These are phyloP conservation scores for Ustilago trichophora DNA, from an alignment of 1,284 basidiomycete species.

Conservation along the genomic window DNA sequence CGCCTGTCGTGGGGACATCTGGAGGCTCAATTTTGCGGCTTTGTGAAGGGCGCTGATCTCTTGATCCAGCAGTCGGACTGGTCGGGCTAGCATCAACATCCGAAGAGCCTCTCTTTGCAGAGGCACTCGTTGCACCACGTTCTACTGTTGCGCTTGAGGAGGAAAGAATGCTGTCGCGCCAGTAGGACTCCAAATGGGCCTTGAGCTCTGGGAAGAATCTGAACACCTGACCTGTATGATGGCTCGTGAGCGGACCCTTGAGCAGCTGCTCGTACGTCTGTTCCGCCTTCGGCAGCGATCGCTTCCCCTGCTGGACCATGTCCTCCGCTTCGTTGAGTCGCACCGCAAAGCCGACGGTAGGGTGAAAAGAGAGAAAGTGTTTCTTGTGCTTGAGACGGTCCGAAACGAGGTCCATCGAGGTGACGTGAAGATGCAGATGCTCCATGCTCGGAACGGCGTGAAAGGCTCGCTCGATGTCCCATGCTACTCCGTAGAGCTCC, in stretches of 20 bases:
- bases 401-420: constrained; percentile 83
- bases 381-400: constrained; percentile 83
- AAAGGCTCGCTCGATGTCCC: constrained; percentile 73
- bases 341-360: constrained; percentile 84
- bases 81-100: background rate
- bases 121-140: background rate
- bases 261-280: constrained; percentile 35
- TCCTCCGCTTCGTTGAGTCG: constrained; percentile 72
- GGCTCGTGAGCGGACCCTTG: constrained; percentile 24
- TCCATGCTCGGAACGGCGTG: constrained; percentile 78
- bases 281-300: constrained; percentile 15
- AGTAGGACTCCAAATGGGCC: constrained; percentile 28
- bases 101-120: background rate
- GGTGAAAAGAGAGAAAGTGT: constrained; percentile 91
- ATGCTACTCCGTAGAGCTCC: constrained; percentile 62
- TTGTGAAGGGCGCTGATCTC: background rate
- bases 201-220: constrained; percentile 32
- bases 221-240: constrained; percentile 19
- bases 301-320: constrained; percentile 4
- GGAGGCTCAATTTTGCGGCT: constrained; percentile 7
- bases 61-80: background rate
- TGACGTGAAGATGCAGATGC: constrained; percentile 66
- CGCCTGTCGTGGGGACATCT: background rate
- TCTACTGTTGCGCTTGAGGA: background rate
- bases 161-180: constrained; percentile 9